Evolutionary conservation across 108 stramenopile genomes (phyloP), one percentile per base, ranked within the genome.

Genomic region (Pseudonitzschia multiseries): DNA sequence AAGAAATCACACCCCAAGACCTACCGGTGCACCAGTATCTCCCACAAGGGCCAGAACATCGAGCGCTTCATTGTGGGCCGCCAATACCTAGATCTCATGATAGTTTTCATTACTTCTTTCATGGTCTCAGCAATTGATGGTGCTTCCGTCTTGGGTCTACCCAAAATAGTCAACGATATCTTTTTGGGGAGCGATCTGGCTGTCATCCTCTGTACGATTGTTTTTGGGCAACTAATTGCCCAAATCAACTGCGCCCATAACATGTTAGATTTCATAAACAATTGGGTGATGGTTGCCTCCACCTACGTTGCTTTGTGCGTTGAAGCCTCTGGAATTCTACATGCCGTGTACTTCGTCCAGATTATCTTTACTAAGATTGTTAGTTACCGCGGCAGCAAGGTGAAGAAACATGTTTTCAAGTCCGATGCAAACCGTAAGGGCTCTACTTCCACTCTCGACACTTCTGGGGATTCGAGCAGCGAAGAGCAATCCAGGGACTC

Each of bases 261-360:
- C 69, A 88, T 88, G 92, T 80, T 93, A 27, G 92, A 93, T 72
- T 89, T 85, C 66, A 86, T 88, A 79, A 89, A 93, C 74, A 88
- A 85, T 54, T 83, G 74, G 72, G 80, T 84, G 31, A 77, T 85
- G 75, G 53, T 83, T 33, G 72, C 80, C 29, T 84, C 84, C 32
- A 73, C 79, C 9, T 85, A 81, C 68, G 15, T 81, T 31, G 81
- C 87, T 20, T 70, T 92, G 57, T 65, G 53, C 42, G 72, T 92
- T 46, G 91, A 92, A 75, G 65, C 57, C 21, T 87, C 87, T 12
- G 91, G 91, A 0, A 31, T 92, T 26, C 72, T 89, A 52, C 91
- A 92, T 75, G 76, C 84, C 10, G 75, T 78, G 0, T 89, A 92
- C 52, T 62, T 92, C 27, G 77, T 89, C 13, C 82, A 83, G 54